phyloP scores from a whole-genome alignment of 495 filamentous ascomycete species.

The Neurospora intermedia region DNA sequence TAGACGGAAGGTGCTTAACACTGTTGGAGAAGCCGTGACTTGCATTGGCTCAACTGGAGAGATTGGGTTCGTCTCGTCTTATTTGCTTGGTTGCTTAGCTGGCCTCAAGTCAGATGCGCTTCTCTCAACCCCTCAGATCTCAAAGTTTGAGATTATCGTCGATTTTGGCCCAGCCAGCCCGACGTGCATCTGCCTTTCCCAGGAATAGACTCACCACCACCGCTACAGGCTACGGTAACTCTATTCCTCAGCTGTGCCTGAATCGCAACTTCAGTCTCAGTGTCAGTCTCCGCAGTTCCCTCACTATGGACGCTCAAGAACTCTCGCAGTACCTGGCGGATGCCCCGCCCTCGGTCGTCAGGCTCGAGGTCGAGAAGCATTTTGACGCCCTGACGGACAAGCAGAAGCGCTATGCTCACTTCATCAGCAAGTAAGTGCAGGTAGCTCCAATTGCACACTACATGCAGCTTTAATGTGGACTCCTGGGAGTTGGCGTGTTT shows the following conservation, averaged over 20 bases:
- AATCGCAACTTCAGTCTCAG: not conserved
- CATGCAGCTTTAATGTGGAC: not conserved
- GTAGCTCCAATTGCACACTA: not conserved
- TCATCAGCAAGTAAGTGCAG: constrained; percentile 62
- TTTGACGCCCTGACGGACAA: constrained; percentile 71
- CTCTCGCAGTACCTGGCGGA: constrained; percentile 75
- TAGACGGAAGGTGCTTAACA: not conserved
- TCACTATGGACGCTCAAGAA: constrained; percentile 40
- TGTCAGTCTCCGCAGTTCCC: not conserved
- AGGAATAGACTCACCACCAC: constrained; percentile 1
- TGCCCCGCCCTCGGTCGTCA: constrained; percentile 75
- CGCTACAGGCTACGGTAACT: not conserved
- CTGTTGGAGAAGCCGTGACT: not conserved
- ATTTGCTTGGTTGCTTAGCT: not conserved
- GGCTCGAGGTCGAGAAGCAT: constrained; percentile 77
- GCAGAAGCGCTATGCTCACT: constrained; percentile 84
- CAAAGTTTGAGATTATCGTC: constrained; percentile 5
- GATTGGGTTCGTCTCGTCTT: not conserved
- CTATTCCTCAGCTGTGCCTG: not conserved
- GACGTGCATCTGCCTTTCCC: not conserved
- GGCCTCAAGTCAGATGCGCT: constrained; percentile 9
- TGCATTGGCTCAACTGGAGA: not conserved
- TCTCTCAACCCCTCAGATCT: constrained; percentile 11
- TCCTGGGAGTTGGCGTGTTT: not conserved
- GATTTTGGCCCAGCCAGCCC: not conserved